Evolutionary conservation across 805 yeast species (phyloP).

Genomic region (Jamesozyma gamospora): DNA sequence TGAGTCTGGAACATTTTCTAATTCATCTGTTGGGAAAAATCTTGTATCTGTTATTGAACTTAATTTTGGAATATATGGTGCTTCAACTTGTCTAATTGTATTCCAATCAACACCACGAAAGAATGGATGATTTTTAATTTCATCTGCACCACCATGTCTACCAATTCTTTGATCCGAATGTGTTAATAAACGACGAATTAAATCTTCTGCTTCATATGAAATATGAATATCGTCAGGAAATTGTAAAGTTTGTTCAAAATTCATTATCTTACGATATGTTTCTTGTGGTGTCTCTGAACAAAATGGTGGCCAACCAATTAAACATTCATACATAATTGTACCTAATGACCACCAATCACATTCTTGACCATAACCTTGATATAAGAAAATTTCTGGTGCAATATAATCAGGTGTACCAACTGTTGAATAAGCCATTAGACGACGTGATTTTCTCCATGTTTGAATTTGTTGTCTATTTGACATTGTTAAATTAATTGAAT

Average conservation of each 20-base stretch:
- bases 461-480: slow-evolving; percentile 91
- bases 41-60: slow-evolving; percentile 91
- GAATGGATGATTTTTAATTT: slow-evolving; percentile 82
- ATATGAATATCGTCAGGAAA: slow-evolving; percentile 90
- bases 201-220: slow-evolving; percentile 80
- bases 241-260: slow-evolving; percentile 80
- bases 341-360: slow-evolving; percentile 99
- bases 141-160: slow-evolving; percentile 83
- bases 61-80: slow-evolving; percentile 88
- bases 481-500: slow-evolving; percentile 91
- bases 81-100: slow-evolving; percentile 74
- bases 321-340: slow-evolving; percentile 92
- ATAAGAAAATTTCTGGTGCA: slow-evolving; percentile 88
- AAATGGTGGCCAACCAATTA: slow-evolving; percentile 96
- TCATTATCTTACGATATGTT: slow-evolving; percentile 80
- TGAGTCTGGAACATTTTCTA: slow-evolving; percentile 88
- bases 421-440: slow-evolving; percentile 91
- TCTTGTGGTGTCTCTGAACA: slow-evolving; percentile 93
- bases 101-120: slow-evolving; percentile 96
- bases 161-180: slow-evolving; percentile 76
- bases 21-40: slow-evolving; percentile 95
- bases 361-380: slow-evolving; percentile 92
- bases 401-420: slow-evolving; percentile 96
- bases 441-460: slow-evolving; percentile 87
- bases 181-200: slow-evolving; percentile 67